Base-by-base conservation (phyloP, 441 rosid genomes). In the Syzygium malaccense region DNA sequence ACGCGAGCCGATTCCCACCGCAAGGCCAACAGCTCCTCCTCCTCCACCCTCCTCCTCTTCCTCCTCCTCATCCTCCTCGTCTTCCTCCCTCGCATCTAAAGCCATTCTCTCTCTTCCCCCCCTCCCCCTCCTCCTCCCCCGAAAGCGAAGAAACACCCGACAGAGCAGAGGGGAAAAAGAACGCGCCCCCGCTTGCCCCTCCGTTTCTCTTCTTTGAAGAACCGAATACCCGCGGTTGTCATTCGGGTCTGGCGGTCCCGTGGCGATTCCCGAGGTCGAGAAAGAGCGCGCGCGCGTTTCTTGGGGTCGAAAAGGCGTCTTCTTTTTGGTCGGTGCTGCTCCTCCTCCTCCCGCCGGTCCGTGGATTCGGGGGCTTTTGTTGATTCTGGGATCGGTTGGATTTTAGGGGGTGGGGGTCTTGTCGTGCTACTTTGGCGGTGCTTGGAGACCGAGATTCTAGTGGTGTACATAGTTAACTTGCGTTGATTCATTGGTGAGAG, bases 1-100 rank as follows among this genome's bases (percentile, higher is more conserved):
- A 94, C 94, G 98, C 94, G 95, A 92, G 97, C 93, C 87, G 89
- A 90, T 86, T 93, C 94, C 93, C 86, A 90, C 89, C 92, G 93
- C 90, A 93, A 92, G 85, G 95, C 92, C 93, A 90, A 41, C 83
- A 14, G 25, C 28, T 23, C 91, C 92, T 94, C 91, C 95, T 94
- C 94, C 91, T 91, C 92, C 86, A 91, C 95, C 86, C 92, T 94
- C 51, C 93, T 93, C 89, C 93, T 95, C 86, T 94, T 96, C 89
- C 95, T 94, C 88, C 93, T 94, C 86, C 93, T 95, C 88, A 96
- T 95, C 55, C 86, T 88, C 80, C 49, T 84, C 93, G 94, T 95
- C 83, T 41, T 75, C 94, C 92, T 95, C 90, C 98, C 98, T 64
- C 87, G 89, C 88, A 92, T 94, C 92, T 95, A 91, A 91, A 14